Evolutionary conservation across 768 basidiomycete species (phyloP), one percentile per base, ranked within the genome.

Genomic region (Gymnopilus junonius): DNA sequence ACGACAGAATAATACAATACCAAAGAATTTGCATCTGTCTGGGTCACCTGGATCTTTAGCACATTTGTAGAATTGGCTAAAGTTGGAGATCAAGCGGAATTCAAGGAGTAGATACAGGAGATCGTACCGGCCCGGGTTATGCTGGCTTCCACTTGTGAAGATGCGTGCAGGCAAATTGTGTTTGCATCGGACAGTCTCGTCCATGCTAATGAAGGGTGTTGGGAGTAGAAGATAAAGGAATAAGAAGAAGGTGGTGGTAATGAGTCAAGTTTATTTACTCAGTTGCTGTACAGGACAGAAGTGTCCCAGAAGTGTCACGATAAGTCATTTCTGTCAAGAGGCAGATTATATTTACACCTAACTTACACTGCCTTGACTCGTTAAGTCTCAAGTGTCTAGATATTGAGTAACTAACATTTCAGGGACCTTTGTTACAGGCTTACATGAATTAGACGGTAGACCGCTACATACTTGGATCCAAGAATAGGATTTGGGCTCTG

Each of bases 101-200:
- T 14, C 20, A 42, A n/a, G 17, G 20, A 21, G 45, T 15, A 14
- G 45, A 58, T 17, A 50, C 37, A 15, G 23, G 39, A 35, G 4
- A 4, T 25, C 35, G 29, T 65, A 83, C 83, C 82, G 77, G 39
- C 67, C 63, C 1, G 75, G 75, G 54, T 83, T 79, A n/a, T n/a
- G 5, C 0, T 45, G 0, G 15, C 0, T 78, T 11, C 57, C 67
- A 60, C 81, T 83, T 3, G 71, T 74, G 12, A 56, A 60, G 3
- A 58, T 62, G n/a, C 34, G 20, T 59, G 61, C 55, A 42, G 65
- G 43, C 29, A 55, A 46, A n/a, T 29, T 54, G 53, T 64, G 63
- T 15, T 20, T 27, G 25, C 58, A 62, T 12, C 15, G 54, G 2
- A 57, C 46, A 34, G 58, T 54, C 6, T 64, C 25, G 35, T 60